A percentile compares a stretch with the other conserved stretches of the same genome.
Evolutionary conservation across 352 stramenopile genomes (phyloP).

Genomic region (Phytophthora macrochlamydospora): DNA sequence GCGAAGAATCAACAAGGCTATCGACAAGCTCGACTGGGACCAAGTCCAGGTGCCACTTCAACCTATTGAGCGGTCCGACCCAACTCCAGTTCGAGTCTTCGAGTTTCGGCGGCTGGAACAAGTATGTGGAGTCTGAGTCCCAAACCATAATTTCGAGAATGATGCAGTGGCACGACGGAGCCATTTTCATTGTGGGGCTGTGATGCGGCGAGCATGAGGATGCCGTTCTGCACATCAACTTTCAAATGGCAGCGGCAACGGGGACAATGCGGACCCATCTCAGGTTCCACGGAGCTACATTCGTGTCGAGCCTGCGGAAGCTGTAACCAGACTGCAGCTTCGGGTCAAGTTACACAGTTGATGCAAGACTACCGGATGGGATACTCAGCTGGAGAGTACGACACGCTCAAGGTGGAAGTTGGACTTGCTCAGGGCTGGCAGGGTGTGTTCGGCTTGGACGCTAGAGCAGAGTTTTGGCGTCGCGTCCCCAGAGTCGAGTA

Average conservation of each 20-base stretch:
- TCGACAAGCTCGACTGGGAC: not conserved
- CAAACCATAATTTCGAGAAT: not conserved
- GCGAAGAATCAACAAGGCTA: not conserved
- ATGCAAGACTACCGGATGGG: too few relatives aligned
- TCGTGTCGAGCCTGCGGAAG: not conserved
- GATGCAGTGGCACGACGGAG: not conserved
- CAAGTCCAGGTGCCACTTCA: not conserved
- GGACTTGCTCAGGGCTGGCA: not conserved
- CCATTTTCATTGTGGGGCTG: not conserved
- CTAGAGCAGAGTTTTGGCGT: not conserved
- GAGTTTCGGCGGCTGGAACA: not conserved
- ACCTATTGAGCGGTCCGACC: not conserved
- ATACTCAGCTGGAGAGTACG: too few relatives aligned
- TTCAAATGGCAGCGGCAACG: not conserved
- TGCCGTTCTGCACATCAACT: not conserved
- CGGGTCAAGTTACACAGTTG: too few relatives aligned
- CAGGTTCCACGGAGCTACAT: not conserved
- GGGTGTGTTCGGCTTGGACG: not conserved
- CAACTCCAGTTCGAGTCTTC: not conserved
- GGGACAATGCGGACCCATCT: not conserved
- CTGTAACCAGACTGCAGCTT: not conserved
- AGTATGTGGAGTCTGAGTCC: not conserved
- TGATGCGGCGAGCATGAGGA: not conserved
- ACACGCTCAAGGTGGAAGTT: not conserved
- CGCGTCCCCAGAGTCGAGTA: not conserved